Evolutionary conservation across 2,329 filamentous ascomycete genomes (phyloP), one percentile per base, ranked within the genome.

Genomic region (Tympanopsis confertula): DNA sequence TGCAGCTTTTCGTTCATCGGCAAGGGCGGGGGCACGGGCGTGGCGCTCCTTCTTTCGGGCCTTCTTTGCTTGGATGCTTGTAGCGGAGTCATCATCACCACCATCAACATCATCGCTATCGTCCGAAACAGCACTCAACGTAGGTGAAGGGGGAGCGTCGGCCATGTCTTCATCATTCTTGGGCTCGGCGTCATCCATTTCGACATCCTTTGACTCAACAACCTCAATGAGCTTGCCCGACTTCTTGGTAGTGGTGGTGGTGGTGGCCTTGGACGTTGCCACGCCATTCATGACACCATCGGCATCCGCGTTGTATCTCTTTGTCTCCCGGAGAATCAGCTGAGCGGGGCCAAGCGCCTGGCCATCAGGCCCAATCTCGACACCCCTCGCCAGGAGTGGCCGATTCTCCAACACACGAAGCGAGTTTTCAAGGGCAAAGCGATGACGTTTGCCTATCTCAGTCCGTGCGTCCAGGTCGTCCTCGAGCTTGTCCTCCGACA

Each of bases 291-390:
- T n/a, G 22, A 26, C 22, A n/a, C 22, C 22, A n/a, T 26, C 22
- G 22, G 22, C 22, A 26, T 26, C 22, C 7, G 22, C 72, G 60
- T 96, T 96, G 71, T 98, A 98, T 62, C 89, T 91, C 56, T 85
- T 75, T 10, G 83, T 83, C 60, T 95, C 86, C 65, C 93, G 94
- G 53, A 96, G 71, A 45, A 88, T 84, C 72, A 86, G 91, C 63
- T 94, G 94, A 50, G 79, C 77, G 40, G 79, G 74, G 19, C 71
- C 63, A 30, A 66, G 61, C 28, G n/a, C 22, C 22, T 26, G 22
- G 43, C 83, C 83, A 49, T 83, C 82, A 38, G 85, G 85, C 19
- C 72, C 83, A 46, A 89, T 82, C 41, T 75, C 72, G 43, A 82
- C 71, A 46, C 83, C 82, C 60, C 82, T 80, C 45, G 84, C 75